Evolutionary conservation across 345 rosid species (phyloP).

Genomic region (Orychophragmus violaceus): DNA sequence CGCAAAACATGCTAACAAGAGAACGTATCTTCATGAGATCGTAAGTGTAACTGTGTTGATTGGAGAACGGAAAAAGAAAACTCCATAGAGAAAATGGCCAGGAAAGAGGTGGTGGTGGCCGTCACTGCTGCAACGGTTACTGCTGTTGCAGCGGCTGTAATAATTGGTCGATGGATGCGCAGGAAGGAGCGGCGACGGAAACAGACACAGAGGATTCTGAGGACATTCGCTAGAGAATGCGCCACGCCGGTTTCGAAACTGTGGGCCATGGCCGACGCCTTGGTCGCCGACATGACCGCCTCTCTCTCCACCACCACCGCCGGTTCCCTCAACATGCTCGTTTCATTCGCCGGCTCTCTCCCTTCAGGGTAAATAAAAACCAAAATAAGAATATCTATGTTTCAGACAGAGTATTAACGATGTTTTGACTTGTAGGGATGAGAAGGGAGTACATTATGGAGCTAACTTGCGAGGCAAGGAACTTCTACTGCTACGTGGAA

Average conservation of each 20-base stretch:
- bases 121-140: constrained; percentile 27
- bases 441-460: constrained; percentile 56
- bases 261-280: constrained; percentile 39
- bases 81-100: constrained; percentile 2
- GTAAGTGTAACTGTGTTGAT: not conserved
- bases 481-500: constrained; percentile 39
- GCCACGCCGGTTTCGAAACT: constrained; percentile 56
- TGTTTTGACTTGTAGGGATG: constrained; percentile 28
- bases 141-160: constrained; percentile 25
- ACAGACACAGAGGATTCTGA: constrained; percentile 38
- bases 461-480: constrained; percentile 41
- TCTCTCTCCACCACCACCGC: constrained; percentile 11
- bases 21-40: not conserved
- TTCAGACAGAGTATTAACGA: not conserved
- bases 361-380: constrained; percentile 42
- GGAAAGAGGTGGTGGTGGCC: constrained; percentile 29
- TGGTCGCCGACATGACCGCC: constrained; percentile 37
- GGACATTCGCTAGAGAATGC: constrained; percentile 49
- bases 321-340: constrained; percentile 38
- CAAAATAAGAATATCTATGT: not conserved
- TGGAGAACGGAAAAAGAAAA: not conserved
- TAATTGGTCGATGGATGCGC: constrained; percentile 25
- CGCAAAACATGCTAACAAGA: constrained; percentile 17
- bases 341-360: constrained; percentile 36
- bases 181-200: constrained; percentile 36